Percentiles rank a stretch among this genome's conserved stretches.
Conservation (phyloP, 2,329 filamentous ascomycete genomes). For the Curvularia sp. region DNA sequence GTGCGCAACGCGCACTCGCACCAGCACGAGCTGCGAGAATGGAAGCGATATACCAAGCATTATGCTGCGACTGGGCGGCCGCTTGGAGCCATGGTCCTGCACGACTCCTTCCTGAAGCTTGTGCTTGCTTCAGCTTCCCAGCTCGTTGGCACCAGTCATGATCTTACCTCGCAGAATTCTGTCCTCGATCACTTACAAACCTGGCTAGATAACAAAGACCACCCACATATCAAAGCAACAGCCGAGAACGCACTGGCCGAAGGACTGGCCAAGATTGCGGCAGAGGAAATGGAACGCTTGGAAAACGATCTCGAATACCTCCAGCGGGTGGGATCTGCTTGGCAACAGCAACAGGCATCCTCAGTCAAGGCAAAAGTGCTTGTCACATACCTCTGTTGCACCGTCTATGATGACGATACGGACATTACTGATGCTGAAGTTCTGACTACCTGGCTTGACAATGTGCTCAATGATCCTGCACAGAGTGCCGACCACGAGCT, state of each 20-base stretch:
- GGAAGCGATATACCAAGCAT: conserved; percentile 84
- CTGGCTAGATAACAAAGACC: conserved; percentile 28
- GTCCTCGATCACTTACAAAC: conserved; percentile 72
- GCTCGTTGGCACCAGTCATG: conserved; percentile 66
- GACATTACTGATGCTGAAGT: conserved; percentile 78
- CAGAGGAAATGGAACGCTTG: conserved; percentile 83
- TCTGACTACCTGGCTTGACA: conserved; percentile 85
- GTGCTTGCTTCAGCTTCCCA: conserved; percentile 80
- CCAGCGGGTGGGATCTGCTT: conserved; percentile 76
- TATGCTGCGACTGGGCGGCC: conserved; percentile 83
- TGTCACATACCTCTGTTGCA: conserved; percentile 84
- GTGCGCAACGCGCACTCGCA: conserved; percentile 79
- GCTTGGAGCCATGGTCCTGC: conserved; percentile 87
- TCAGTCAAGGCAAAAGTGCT: conserved; percentile 84
- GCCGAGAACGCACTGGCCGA: conserved; percentile 54
- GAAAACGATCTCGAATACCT: conserved; percentile 92
- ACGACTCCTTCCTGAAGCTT: conserved; percentile 86
- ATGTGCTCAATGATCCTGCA: conserved; percentile 75
- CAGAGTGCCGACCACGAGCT: conserved; percentile 84
- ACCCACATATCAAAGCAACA: conserved; percentile 24
- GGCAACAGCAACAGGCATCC: conserved; percentile 85
- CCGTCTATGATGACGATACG: conserved; percentile 73
- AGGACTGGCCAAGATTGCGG: conserved; percentile 73
- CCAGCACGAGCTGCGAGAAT: conserved; percentile 75
- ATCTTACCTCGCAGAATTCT: conserved; percentile 66